A percentile compares a stretch with the other conserved stretches of the same genome.
Conservation (phyloP, 371 early-diverging fungal genomes). For the Mucor sp. region DNA sequence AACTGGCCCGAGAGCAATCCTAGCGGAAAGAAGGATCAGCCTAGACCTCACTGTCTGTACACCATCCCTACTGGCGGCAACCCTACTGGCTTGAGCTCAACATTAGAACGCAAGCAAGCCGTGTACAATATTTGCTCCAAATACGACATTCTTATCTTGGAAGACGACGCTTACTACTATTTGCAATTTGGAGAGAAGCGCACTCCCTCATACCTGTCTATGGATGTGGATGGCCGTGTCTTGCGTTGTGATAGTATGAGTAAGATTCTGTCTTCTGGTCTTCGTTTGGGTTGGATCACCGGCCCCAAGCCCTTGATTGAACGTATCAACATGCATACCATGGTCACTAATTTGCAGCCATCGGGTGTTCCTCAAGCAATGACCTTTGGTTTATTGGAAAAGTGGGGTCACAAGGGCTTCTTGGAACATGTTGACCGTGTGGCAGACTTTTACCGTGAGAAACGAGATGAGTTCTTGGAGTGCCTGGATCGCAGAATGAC, state of each 20-base stretch:
- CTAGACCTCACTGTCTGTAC: slow-evolving; percentile 52
- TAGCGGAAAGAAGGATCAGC: slow-evolving; percentile 36
- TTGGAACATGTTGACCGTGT: slow-evolving; percentile 63
- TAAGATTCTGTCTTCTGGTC: slow-evolving; percentile 79
- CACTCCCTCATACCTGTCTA: slow-evolving; percentile 69
- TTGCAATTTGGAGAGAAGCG: slow-evolving; percentile 50
- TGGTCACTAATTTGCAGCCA: slow-evolving; percentile 74
- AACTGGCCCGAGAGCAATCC: slow-evolving; percentile 50
- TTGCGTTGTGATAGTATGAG: slow-evolving; percentile 84
- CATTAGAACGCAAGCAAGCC: slow-evolving; percentile 60
- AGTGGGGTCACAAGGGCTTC: slow-evolving; percentile 74
- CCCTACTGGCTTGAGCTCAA: slow-evolving; percentile 68
- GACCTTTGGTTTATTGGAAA: slow-evolving; percentile 53
- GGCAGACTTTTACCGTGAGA: slow-evolving; percentile 61
- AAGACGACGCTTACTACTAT: slow-evolving; percentile 85
- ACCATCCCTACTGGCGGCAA: slow-evolving; percentile 74
- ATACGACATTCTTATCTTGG: slow-evolving; percentile 68
- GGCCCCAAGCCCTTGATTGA: slow-evolving; percentile 72
- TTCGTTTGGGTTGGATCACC: slow-evolving; percentile 77
- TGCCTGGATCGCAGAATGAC: slow-evolving; percentile 57
- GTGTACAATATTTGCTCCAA: slow-evolving; percentile 63
- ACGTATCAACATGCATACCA: slow-evolving; percentile 71
- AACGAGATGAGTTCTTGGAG: slow-evolving; percentile 63
- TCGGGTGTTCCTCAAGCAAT: slow-evolving; percentile 75
- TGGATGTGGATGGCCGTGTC: slow-evolving; percentile 82